These are phyloP conservation scores for Trichoderma lentiforme DNA, from an alignment of 2,329 filamentous ascomycete genomes.

Conservation along the genomic window DNA sequence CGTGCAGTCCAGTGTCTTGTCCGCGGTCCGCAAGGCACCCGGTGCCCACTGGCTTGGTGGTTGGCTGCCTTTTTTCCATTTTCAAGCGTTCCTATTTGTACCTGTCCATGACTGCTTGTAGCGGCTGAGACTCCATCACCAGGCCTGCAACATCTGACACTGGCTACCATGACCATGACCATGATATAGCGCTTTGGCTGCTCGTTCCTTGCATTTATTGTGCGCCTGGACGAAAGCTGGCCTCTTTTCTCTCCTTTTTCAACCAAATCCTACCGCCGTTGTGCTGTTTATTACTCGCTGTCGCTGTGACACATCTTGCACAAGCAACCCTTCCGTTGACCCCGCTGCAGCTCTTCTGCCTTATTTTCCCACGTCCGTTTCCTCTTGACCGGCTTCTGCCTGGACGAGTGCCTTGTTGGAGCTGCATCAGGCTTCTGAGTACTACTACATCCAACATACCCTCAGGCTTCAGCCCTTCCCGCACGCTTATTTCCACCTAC, in stretches of 20 bases:
- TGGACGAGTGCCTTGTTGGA: constrained; percentile 16
- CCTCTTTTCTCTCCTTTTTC: not conserved
- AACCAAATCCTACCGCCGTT: not conserved
- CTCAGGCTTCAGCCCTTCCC: not conserved
- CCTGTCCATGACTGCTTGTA: constrained; percentile 14
- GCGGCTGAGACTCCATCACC: constrained; percentile 41
- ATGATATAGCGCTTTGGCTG: constrained; percentile 11
- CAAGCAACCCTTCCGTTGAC: constrained; percentile 1
- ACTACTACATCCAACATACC: not conserved
- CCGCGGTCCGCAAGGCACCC: constrained; percentile 20
- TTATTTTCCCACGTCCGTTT: not conserved
- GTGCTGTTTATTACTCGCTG: not conserved
- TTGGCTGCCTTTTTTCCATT: not conserved
- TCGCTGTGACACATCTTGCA: constrained; percentile 9
- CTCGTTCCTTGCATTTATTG: constrained; percentile 18
- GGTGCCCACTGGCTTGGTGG: constrained; percentile 6
- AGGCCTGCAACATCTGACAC: constrained; percentile 30
- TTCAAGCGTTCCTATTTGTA: not conserved
- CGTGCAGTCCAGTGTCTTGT: constrained; percentile 3
- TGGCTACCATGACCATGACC: constrained; percentile 9
- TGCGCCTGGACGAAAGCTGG: constrained; percentile 2
- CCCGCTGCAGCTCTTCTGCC: constrained; percentile 1
- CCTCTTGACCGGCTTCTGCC: constrained; percentile 16
- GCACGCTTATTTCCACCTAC: constrained; percentile 1
- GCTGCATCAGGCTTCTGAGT: not conserved